phyloP scores from a whole-genome alignment of 768 basidiomycete species.

The Sporobolomyces pararoseus region DNA sequence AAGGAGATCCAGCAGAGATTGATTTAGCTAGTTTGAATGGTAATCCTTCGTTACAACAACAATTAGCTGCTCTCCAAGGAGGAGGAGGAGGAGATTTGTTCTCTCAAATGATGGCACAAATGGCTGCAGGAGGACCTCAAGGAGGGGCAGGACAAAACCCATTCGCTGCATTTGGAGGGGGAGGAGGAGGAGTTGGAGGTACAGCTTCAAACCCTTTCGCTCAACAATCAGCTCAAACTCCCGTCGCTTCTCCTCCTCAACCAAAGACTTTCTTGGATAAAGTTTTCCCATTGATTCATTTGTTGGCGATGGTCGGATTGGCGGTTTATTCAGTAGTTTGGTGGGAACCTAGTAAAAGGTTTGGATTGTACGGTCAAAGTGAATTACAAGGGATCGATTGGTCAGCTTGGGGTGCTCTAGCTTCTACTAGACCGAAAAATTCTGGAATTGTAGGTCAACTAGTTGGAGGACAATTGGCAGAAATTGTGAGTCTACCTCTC shows the following conservation, averaged over 20 bases:
- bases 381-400: slow-evolving; percentile 39
- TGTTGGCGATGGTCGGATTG: slow-evolving; percentile 44
- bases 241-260: slow-evolving; percentile 12
- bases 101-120: slow-evolving; percentile 38
- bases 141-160: slow-evolving; percentile 10
- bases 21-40: slow-evolving; percentile 28
- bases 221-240: not conserved
- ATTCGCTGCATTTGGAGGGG: not conserved
- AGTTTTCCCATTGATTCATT: slow-evolving; percentile 43
- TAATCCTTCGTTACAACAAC: slow-evolving; percentile 1
- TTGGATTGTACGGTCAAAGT: slow-evolving; percentile 27
- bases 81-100: slow-evolving; percentile 27
- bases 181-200: not conserved
- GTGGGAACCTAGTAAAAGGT: slow-evolving; percentile 40
- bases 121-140: slow-evolving; percentile 16
- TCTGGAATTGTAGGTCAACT: slow-evolving; percentile 12
- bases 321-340: slow-evolving; percentile 38
- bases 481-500: slow-evolving; percentile 32
- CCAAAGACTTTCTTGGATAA: slow-evolving; percentile 42
- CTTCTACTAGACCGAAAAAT: slow-evolving; percentile 7
- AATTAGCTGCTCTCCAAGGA: slow-evolving; percentile 11
- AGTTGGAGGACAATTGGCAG: slow-evolving; percentile 22
- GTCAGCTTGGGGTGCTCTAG: slow-evolving; percentile 40
- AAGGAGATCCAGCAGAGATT: slow-evolving; percentile 39
- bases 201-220: slow-evolving; percentile 11